Evolutionary conservation across 1,284 basidiomycete species (phyloP), one percentile per base, ranked within the genome.

Genomic region (Papiliotrema flavescens): DNA sequence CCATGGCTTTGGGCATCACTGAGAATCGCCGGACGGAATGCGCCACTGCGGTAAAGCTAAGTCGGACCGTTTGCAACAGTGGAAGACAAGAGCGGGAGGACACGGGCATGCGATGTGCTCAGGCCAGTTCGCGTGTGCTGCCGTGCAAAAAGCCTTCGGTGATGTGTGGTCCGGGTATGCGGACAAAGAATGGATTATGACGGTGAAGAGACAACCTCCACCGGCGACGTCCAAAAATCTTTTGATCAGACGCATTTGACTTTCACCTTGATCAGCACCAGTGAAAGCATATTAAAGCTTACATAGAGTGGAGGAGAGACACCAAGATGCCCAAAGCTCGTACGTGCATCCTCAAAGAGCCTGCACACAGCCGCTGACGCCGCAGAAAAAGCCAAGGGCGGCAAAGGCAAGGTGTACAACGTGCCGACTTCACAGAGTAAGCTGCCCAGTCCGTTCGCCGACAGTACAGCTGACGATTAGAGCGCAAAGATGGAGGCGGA

Each of bases 401-500:
- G n/a, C 17, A 47, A 47, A 26, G 32, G 23, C 51, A 53, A 53
- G 45, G 37, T 47, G 2, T 53, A 53, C 22, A 28, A 20, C 14
- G 43, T 53, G 4, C 51, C 51, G n/a, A 37, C 50, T 36, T 19
- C 19, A 26, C n/a, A 42, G 49, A 44, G 45, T 34, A 14, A 35
- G n/a, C 4, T 5, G 3, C 6, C n/a, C 7, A 6, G 22, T 15
- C 43, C 15, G 17, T 20, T 11, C 19, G 11, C 14, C 43, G 26
- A 24, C 22, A n/a, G 4, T 13, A 2, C 15, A 1, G 40, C 26
- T 41, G 45, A 47, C 28, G 24, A 19, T 7, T 42, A 65, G 56
- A 55, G 43, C 89, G 87, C 76, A 90, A 89, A 69, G 89, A 90
- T 71, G 86, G 86, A 44, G 89, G 89, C 9, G 28, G 28, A 17